Evolutionary conservation across 192 early-diverging fungal genomes (phyloP), one percentile per base, ranked within the genome.

Genomic region (Pilobolus umbonatus): DNA sequence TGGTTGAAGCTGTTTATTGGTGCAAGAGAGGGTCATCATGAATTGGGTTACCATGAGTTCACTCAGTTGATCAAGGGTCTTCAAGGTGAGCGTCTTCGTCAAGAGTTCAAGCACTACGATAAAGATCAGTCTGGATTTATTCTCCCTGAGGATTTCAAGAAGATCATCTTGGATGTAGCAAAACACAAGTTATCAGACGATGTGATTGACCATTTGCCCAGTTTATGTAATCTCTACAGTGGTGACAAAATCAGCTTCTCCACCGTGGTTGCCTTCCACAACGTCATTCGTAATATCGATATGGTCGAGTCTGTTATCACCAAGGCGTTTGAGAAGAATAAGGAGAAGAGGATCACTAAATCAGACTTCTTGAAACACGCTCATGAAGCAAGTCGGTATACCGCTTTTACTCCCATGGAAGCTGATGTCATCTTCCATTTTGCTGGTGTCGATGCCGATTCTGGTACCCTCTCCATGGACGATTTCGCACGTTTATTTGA

Each of bases 101-200:
- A 86, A 60, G 84, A 83, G 49, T 89, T 89, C 71, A 86, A 80
- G 47, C 71, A 75, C 64, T 85, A 84, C 55, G 87, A 89, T 71
- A 72, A 75, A 51, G 75, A 86, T 49, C 71, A 70, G 53, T 75
- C 72, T 26, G 87, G 87, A 21, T 77, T 71, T 53, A 87, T 89
- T 48, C 53, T 67, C 22, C 72, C 80, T 4, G 78, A 83, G 5
- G 73, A 75, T 34, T 84, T 86, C 58, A 69, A 80, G 57, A 75
- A 67, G 46, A 78, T 87, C 39, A 80, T 89, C 29, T 53, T 81
- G 5, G 79, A 83, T 51, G 70, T 85, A 45, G 80, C 80, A 17
- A 74, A 78, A 48, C 83, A 89, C 67, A 86, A 84, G 54, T 68
- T 85, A 29, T 85, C 82, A 14, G 80, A 84, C 31, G 70, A 68